Percentiles rank a stretch among this genome's conserved stretches.
These are phyloP conservation scores for Candida sp. DNA, from an alignment of 1,139 yeast genomes.

Conservation along the genomic window DNA sequence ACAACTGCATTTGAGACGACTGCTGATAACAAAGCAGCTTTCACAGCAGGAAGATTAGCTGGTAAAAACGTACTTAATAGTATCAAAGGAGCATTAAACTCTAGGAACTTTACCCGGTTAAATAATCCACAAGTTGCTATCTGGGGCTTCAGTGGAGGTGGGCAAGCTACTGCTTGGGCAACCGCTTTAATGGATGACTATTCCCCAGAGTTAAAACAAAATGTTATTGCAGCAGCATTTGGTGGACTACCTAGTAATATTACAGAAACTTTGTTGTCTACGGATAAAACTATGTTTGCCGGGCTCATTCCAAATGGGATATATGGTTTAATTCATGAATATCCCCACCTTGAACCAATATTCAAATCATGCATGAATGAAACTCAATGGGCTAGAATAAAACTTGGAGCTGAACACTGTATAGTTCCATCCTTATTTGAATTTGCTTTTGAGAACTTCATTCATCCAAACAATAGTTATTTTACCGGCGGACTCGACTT, in stretches of 20 bases:
- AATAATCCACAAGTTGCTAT: constrained; percentile 16
- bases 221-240: constrained; percentile 25
- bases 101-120: constrained; percentile 18
- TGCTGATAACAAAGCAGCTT: constrained; percentile 11
- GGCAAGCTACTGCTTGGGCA: constrained; percentile 27
- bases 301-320: constrained; percentile 24
- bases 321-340: constrained; percentile 23
- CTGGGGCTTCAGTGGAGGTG: constrained; percentile 31
- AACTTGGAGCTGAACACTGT: neutral
- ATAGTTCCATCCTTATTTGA: neutral
- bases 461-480: neutral
- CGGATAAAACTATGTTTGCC: constrained; percentile 21
- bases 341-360: constrained; percentile 14
- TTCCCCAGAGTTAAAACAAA: constrained; percentile 24
- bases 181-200: constrained; percentile 27
- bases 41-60: constrained; percentile 20
- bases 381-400: neutral
- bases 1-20: constrained; percentile 23
- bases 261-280: constrained; percentile 14
- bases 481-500: neutral
- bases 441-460: neutral
- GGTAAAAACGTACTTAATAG: constrained; percentile 21
- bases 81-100: constrained; percentile 16
- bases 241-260: constrained; percentile 29
- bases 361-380: neutral